Base-by-base conservation (phyloP, 306 rosid genomes). In the Hippophae gyantsensis region DNA sequence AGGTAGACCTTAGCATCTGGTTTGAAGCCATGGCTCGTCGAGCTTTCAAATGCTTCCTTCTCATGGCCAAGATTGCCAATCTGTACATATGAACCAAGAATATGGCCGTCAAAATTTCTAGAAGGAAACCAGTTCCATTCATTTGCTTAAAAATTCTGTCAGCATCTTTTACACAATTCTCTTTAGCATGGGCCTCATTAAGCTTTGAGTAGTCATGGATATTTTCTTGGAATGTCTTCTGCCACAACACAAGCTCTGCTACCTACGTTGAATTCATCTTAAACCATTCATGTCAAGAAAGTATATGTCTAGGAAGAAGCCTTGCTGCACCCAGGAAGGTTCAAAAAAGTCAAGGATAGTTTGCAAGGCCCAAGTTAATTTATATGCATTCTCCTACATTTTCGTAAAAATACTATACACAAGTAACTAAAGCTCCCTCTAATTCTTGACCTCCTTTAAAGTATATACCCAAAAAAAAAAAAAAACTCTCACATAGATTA, bases 121-220 rank as follows among this genome's bases (percentile, higher is more conserved):
- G 78, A 9, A 41, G 9, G 23, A 83, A 44, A 53, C 82, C 88
- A 32, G 78, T 82, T 76, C 87, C 86, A 11, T 66, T 78, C 93
- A 88, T 83, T 80, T 76, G 85, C 73, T 74, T 69, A 26, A 80
- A 69, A 58, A 92, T 75, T 70, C 88, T 85, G 81, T 85, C 93
- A 64, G 84, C 79, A 80, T 92, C 93, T 66, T 75, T 82, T 12
- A 78, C 32, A 52, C 51, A 77, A 66, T 70, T 78, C 62, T 76
- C 84, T 74, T 83, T 80, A 56, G 93, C 89, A 80, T 85, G 69
- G 48, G 69, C 66, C 64, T 76, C 84, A 43, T 88, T 74, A 73
- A 92, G 89, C 78, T 73, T 82, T 12, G 75, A 81, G 83, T 83
- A 88, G 73, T 92, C 99, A 65, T 77, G 78, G 60, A 77, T 64